Base-by-base conservation (phyloP, 345 rosid genomes). In the Geranium rotundifolium region DNA sequence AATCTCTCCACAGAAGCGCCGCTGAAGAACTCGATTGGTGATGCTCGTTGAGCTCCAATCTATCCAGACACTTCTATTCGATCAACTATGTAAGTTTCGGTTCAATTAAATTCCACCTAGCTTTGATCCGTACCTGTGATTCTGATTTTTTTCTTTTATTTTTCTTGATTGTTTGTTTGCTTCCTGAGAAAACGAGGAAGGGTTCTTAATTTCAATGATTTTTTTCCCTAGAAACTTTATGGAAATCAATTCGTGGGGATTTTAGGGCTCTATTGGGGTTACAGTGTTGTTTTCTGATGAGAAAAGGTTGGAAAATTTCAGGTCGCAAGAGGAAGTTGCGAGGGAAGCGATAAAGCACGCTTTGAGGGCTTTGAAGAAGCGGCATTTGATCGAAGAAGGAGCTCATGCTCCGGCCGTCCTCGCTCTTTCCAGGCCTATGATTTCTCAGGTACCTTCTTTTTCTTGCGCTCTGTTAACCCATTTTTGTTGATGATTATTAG, bases 361-460 rank as follows among this genome's bases (percentile, higher is more conserved):
- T 19, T 64, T 90, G 64, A 82, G 83, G 76, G 91, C 96, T 70
- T 67, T 93, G 20, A 76, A 84, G 71, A 84, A 81, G 69, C 88
- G 99, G 69, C 96, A 89, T 81, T 85, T 83, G 71, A 69, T 83
- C 0, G 99, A 93, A 70, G 97, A 93, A 85, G 89, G 85, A 56
- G 97, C 97, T 76, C 96, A 90, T 78, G 84, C 79, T 56, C 90
- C 99, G 16, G 95, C 96, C 18, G 67, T 67, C 63, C 76, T 73
- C 29, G 99, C 99, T 67, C 92, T 93, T 72, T 81, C 95, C 49
- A 69, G 65, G 57, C 99, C 99, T n/a, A 65, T 90, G 50, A 76
- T 90, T 27, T 79, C 84, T 69, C 97, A 93, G 89, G 96, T 89
- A 39, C 50, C 50, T 16, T 14, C 50, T 34, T 27, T 31, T 56